Evolutionary conservation across 2,329 filamentous ascomycete genomes (phyloP).

Genomic region (Raffaelea arxii): DNA sequence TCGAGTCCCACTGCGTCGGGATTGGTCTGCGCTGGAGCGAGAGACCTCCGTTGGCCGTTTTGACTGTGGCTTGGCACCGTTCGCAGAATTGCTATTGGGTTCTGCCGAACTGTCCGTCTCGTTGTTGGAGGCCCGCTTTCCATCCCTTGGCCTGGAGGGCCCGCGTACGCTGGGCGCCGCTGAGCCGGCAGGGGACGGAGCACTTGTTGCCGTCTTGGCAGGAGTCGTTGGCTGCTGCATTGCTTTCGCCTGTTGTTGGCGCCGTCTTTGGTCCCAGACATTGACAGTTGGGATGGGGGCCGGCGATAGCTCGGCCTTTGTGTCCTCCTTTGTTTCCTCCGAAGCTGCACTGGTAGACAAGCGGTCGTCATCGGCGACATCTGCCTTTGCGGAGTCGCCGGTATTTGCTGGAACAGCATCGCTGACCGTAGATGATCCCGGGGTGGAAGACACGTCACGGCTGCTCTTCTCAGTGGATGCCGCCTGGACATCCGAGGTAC

Average conservation of each 20-base stretch:
- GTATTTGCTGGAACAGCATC: slow-evolving; percentile 27
- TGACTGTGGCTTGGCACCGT: slow-evolving; percentile 23
- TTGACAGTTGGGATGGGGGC: slow-evolving; percentile 80
- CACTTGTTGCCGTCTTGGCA: slow-evolving; percentile 2
- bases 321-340: slow-evolving; percentile 49
- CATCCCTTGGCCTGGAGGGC: slow-evolving; percentile 7
- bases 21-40: slow-evolving; percentile 28
- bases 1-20: slow-evolving; percentile 31
- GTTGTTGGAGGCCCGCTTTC: slow-evolving; percentile 11
- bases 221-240: slow-evolving; percentile 22
- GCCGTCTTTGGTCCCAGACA: slow-evolving; percentile 72
- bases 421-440: no score
- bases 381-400: neutral
- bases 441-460: no score
- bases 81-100: slow-evolving; percentile 25
- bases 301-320: slow-evolving; percentile 61
- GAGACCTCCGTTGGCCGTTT: slow-evolving; percentile 32
- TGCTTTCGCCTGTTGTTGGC: slow-evolving; percentile 49
- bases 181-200: neutral
- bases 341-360: slow-evolving; percentile 23
- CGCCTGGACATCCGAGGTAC: no score
- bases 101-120: neutral
- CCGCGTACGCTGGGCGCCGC: slow-evolving; percentile 11
- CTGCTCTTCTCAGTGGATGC: no score
- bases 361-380: neutral